phyloP scores from a whole-genome alignment of 2,329 filamentous ascomycete species.

The Penicillium psychrosexuale region DNA sequence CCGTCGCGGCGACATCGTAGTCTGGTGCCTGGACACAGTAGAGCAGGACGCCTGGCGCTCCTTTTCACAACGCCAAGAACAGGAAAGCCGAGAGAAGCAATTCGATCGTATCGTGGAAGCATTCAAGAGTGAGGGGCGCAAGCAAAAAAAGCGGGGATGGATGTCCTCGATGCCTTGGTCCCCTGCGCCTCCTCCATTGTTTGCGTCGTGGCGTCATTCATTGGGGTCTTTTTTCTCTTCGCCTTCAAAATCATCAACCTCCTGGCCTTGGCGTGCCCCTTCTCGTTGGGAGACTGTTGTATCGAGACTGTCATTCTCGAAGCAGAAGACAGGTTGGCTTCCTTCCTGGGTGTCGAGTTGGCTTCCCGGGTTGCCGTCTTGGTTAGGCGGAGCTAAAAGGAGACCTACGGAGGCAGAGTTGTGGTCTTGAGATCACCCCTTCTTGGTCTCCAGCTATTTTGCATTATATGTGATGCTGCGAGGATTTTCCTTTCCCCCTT shows the following conservation, averaged over 20 bases:
- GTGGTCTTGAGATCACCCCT: slow-evolving; percentile 15
- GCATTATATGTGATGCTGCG: neutral
- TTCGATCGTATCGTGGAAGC: slow-evolving; percentile 38
- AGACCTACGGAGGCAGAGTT: slow-evolving; percentile 16
- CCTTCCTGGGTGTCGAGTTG: slow-evolving; percentile 2
- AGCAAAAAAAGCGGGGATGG: slow-evolving; percentile 14
- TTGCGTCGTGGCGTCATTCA: slow-evolving; percentile 21
- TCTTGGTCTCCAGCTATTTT: neutral
- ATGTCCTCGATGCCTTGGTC: slow-evolving; percentile 4
- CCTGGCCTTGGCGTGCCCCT: slow-evolving; percentile 17
- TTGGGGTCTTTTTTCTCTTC: slow-evolving; percentile 12
- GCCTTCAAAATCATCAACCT: neutral
- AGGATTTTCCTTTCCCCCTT: neutral
- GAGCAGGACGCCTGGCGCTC: slow-evolving; percentile 39
- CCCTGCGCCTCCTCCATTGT: slow-evolving; percentile 5
- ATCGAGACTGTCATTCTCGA: neutral
- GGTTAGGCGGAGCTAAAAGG: slow-evolving; percentile 4
- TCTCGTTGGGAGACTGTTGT: slow-evolving; percentile 8
- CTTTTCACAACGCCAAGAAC: slow-evolving; percentile 21
- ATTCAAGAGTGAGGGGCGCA: slow-evolving; percentile 26
- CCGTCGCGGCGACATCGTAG: slow-evolving; percentile 59
- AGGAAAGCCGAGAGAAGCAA: slow-evolving; percentile 29
- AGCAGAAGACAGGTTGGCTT: slow-evolving; percentile 7
- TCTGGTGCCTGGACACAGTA: slow-evolving; percentile 52
- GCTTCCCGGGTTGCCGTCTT: slow-evolving; percentile 6